These are phyloP conservation scores for Alternaria arbusti DNA, from an alignment of 2,329 filamentous ascomycete species.

Conservation along the genomic window DNA sequence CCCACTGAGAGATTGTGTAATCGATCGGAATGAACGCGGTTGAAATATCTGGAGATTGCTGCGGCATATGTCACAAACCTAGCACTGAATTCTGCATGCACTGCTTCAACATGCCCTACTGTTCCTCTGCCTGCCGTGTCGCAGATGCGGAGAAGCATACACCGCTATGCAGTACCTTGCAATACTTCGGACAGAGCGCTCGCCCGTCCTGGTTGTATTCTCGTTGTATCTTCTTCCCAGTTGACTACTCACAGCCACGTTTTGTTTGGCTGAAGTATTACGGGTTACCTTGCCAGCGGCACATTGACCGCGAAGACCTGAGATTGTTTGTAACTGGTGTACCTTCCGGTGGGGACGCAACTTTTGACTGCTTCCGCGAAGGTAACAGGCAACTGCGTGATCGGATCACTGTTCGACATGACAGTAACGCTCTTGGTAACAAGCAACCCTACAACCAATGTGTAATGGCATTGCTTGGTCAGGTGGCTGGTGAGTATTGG, in stretches of 20 bases:
- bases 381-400: background rate
- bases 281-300: background rate
- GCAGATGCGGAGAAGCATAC: background rate
- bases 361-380: background rate
- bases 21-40: background rate
- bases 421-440: background rate
- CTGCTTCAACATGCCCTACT: background rate
- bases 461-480: background rate
- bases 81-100: background rate
- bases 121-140: background rate
- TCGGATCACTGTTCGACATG: background rate
- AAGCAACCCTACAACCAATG: background rate
- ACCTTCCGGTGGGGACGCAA: background rate
- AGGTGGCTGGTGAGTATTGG: background rate
- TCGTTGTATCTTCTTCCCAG: background rate
- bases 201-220: background rate
- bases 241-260: background rate
- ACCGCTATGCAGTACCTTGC: background rate
- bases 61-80: background rate
- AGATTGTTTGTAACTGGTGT: background rate
- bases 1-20: background rate
- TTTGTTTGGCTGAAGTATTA: background rate
- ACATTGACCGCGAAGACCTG: background rate
- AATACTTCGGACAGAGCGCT: background rate
- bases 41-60: background rate